These are phyloP conservation scores for Fragaria iinumae DNA, from an alignment of 306 rosid species.

Conservation along the genomic window DNA sequence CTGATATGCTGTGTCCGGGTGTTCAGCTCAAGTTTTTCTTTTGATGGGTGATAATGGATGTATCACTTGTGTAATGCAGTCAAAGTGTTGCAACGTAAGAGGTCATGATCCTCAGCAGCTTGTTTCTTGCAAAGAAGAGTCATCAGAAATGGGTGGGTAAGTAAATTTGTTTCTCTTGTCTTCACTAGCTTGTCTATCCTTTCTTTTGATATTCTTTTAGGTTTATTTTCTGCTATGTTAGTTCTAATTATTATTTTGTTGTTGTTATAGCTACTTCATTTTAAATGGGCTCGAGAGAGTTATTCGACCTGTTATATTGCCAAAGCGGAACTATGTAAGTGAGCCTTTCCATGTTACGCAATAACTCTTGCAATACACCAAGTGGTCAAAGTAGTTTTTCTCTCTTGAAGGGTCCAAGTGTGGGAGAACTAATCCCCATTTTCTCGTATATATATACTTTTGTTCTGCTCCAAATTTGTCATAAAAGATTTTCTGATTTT, in stretches of 20 bases:
- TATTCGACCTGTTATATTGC: constrained; percentile 74
- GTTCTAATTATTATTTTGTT: not conserved
- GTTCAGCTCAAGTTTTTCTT: not conserved
- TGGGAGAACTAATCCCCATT: not conserved
- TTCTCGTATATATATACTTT: not conserved
- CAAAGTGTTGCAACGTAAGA: constrained; percentile 76
- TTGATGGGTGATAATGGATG: constrained; percentile 9
- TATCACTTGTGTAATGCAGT: constrained; percentile 47
- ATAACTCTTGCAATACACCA: constrained; percentile 8
- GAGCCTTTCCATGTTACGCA: constrained; percentile 15
- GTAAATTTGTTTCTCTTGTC: constrained; percentile 35
- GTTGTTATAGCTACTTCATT: constrained; percentile 69
- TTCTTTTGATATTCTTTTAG: not conserved
- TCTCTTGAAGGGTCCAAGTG: not conserved
- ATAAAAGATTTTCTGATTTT: not conserved
- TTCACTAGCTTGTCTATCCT: not conserved
- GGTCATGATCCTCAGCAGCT: constrained; percentile 58
- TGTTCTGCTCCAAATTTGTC: not conserved
- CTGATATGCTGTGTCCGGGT: not conserved
- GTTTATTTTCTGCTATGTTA: constrained; percentile 16
- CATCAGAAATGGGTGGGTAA: constrained; percentile 98
- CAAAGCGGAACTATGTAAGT: constrained; percentile 88
- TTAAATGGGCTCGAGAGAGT: constrained; percentile 92
- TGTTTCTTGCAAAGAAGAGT: constrained; percentile 74
- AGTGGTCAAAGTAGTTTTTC: constrained; percentile 11